Evolutionary conservation across 1,284 basidiomycete species (phyloP).

Genomic region (Neonothopanus nambi): DNA sequence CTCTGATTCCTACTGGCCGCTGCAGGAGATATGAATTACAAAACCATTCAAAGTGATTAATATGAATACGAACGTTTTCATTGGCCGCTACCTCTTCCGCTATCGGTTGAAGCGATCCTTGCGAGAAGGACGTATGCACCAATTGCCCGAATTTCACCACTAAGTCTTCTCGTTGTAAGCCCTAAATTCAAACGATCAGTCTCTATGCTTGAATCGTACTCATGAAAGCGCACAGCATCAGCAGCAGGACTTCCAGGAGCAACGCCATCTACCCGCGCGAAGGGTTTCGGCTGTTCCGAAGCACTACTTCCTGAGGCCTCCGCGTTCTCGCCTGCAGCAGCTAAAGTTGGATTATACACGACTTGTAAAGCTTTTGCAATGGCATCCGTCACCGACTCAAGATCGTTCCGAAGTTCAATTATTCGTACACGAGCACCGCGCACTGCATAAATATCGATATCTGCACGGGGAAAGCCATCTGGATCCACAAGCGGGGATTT

Average conservation of each 20-base stretch:
- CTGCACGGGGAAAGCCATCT: conserved; percentile 84
- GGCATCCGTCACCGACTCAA: conserved; percentile 61
- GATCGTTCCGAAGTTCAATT: conserved; percentile 79
- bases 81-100: conserved; percentile 68
- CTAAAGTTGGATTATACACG: conserved; percentile 56
- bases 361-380: conserved; percentile 68
- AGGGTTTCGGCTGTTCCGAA: conserved; percentile 41
- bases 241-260: conserved; percentile 78
- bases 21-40: conserved; percentile 15
- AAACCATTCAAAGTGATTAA: not conserved
- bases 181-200: conserved; percentile 42
- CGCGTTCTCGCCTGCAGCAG: conserved; percentile 16
- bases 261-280: conserved; percentile 80
- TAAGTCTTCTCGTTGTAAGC: conserved; percentile 68
- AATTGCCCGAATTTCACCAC: conserved; percentile 74
- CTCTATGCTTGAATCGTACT: conserved; percentile 6
- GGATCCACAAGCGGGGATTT: conserved; percentile 75
- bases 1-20: conserved; percentile 41
- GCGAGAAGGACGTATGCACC: conserved; percentile 50
- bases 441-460: conserved; percentile 83
- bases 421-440: conserved; percentile 73
- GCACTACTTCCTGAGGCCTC: conserved; percentile 7
- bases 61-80: conserved; percentile 63
- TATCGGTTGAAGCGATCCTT: conserved; percentile 63
- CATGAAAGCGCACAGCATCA: conserved; percentile 60